Evolutionary conservation across 805 yeast species (phyloP).

Genomic region (Pichia manshurica): DNA sequence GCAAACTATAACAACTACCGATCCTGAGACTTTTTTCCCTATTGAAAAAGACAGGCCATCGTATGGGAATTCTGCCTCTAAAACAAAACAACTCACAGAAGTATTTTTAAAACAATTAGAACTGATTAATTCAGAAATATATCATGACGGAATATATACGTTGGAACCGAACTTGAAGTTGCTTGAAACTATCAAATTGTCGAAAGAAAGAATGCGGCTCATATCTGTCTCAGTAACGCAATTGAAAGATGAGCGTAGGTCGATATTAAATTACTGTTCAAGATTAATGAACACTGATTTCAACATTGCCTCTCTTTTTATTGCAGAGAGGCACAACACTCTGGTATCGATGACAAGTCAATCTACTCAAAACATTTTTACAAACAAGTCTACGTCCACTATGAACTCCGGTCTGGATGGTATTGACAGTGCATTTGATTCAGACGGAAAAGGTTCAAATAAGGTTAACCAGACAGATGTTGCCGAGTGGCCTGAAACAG

Average conservation of each 20-base stretch:
- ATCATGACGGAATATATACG: slow-evolving; percentile 33
- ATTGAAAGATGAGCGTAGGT: slow-evolving; percentile 64
- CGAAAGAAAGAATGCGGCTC: slow-evolving; percentile 32
- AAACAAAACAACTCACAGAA: slow-evolving; percentile 42
- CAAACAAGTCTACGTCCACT: slow-evolving; percentile 22
- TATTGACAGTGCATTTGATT: slow-evolving; percentile 11
- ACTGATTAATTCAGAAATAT: slow-evolving; percentile 25
- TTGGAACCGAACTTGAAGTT: slow-evolving; percentile 30
- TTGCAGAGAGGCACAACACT: slow-evolving; percentile 39
- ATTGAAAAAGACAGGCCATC: slow-evolving; percentile 33
- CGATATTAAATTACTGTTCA: slow-evolving; percentile 65
- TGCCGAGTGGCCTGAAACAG: background rate
- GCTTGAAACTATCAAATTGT: slow-evolving; percentile 34
- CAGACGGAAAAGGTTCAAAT: slow-evolving; percentile 22
- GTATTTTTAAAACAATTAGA: slow-evolving; percentile 42
- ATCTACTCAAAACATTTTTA: slow-evolving; percentile 26
- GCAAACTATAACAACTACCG: slow-evolving; percentile 63
- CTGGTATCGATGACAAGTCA: slow-evolving; percentile 26
- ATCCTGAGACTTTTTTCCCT: slow-evolving; percentile 61
- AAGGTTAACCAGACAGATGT: background rate
- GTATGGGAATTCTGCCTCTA: background rate
- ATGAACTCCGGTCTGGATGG: slow-evolving; percentile 18
- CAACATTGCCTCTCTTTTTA: slow-evolving; percentile 48
- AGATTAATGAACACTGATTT: slow-evolving; percentile 73
- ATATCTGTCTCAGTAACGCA: slow-evolving; percentile 43